Percentiles rank a stretch among this genome's conserved stretches.
phyloP scores from a whole-genome alignment of 768 basidiomycete genomes.

The Grammothele lineata region DNA sequence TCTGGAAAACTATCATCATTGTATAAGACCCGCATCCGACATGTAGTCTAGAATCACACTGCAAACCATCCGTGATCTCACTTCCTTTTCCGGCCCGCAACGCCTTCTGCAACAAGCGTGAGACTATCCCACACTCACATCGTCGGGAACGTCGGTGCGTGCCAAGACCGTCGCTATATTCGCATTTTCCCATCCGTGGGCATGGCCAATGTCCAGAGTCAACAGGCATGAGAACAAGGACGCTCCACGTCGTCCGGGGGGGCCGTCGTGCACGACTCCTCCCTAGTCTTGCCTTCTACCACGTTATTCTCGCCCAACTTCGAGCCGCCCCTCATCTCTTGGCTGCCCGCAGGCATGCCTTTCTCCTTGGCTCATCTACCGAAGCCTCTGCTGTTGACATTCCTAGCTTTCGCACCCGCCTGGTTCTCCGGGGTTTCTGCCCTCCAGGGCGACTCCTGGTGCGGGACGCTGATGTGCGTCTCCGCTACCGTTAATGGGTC shows the following conservation, averaged over 20 bases:
- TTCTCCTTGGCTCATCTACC: slow-evolving; percentile 7
- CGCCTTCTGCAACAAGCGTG: not conserved
- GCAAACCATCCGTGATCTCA: slow-evolving; percentile 6
- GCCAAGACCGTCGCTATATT: not conserved
- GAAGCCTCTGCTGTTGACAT: slow-evolving; percentile 2
- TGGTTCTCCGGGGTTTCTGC: slow-evolving; percentile 22
- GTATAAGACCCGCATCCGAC: slow-evolving; percentile 4
- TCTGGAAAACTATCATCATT: not conserved
- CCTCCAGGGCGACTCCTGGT: slow-evolving; percentile 42
- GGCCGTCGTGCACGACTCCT: not conserved
- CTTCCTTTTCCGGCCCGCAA: not conserved
- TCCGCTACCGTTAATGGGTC: slow-evolving; percentile 41
- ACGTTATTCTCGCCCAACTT: not conserved
- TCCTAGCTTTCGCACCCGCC: slow-evolving; percentile 10
- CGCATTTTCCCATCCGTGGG: slow-evolving; percentile 4
- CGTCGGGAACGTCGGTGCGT: not conserved
- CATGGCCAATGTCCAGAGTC: not conserved
- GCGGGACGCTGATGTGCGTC: slow-evolving; percentile 42
- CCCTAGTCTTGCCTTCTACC: not conserved
- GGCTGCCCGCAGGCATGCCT: slow-evolving; percentile 2
- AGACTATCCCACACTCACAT: not conserved
- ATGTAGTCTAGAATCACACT: slow-evolving; percentile 13
- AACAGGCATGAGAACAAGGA: slow-evolving; percentile 2
- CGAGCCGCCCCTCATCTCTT: not conserved
- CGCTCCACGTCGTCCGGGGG: not conserved